These are phyloP conservation scores for Elongisporangium anandrum DNA, from an alignment of 352 stramenopile genomes.

Conservation along the genomic window DNA sequence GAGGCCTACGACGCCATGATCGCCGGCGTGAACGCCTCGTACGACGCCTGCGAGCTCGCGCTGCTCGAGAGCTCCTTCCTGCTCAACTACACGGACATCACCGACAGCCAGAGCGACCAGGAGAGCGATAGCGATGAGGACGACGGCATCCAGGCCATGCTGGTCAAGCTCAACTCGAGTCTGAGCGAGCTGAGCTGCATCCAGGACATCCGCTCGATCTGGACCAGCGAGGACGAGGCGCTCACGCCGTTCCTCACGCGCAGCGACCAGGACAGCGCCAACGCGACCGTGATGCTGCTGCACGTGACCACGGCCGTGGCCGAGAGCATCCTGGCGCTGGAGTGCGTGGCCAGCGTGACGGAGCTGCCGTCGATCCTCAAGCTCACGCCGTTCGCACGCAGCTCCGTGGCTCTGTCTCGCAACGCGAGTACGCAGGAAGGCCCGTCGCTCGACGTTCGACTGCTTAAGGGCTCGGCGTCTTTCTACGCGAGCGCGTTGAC, in stretches of 20 bases:
- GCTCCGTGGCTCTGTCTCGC: conserved; percentile 29
- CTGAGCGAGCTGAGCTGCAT: conserved; percentile 42
- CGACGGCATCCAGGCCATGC: conserved; percentile 34
- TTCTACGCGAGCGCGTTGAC: conserved; percentile 8
- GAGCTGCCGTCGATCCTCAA: conserved; percentile 61
- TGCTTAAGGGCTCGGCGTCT: conserved; percentile 35
- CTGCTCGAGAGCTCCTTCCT: conserved; percentile 59
- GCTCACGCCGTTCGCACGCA: conserved; percentile 67
- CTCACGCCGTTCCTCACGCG: conserved; percentile 69
- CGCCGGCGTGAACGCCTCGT: conserved; percentile 36
- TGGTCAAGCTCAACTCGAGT: conserved; percentile 41
- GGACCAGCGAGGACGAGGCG: conserved; percentile 31
- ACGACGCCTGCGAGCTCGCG: conserved; percentile 62
- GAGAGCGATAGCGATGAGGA: conserved; percentile 7
- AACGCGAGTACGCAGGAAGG: conserved; percentile 20
- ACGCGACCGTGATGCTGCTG: conserved; percentile 50
- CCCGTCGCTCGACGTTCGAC: conserved; percentile 36
- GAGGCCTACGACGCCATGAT: conserved; percentile 63
- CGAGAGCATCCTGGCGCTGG: conserved; percentile 37
- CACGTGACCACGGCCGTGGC: conserved; percentile 40
- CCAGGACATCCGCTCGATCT: conserved; percentile 33
- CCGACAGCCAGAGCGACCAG: conserved; percentile 11
- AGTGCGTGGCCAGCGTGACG: conserved; percentile 48
- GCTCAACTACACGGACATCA: conserved; percentile 22
- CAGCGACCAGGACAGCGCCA: conserved; percentile 36